phyloP scores from a whole-genome alignment of 2,329 filamentous ascomycete genomes.

The Phialophora tarda region DNA sequence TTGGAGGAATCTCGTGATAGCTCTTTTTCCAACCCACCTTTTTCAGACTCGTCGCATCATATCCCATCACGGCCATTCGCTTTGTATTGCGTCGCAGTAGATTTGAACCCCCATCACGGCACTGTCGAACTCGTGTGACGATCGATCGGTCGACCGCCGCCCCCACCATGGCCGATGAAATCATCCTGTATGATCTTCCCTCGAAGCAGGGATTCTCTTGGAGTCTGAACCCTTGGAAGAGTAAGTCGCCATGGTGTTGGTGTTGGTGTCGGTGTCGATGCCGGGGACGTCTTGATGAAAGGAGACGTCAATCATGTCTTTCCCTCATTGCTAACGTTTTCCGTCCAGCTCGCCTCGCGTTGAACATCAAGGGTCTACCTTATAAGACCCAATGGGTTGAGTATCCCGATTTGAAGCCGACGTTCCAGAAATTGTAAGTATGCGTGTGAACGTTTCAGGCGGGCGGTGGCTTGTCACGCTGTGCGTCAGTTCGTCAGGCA shows the following conservation, averaged over 20 bases:
- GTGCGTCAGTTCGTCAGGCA: background rate
- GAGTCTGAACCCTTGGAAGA: slow-evolving; percentile 75
- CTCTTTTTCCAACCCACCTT: too few species aligned
- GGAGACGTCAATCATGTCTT: background rate
- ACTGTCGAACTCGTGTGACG: background rate
- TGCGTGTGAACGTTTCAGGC: background rate
- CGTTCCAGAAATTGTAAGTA: slow-evolving; percentile 55
- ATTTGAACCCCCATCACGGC: background rate
- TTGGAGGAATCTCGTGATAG: too few species aligned
- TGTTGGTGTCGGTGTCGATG: background rate
- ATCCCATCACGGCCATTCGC: too few species aligned
- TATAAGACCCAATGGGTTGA: slow-evolving; percentile 74
- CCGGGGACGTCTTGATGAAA: background rate
- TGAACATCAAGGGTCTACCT: slow-evolving; percentile 71
- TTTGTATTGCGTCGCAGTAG: background rate
- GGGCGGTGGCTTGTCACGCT: too few species aligned
- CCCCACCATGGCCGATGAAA: slow-evolving; percentile 40
- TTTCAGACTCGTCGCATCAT: too few species aligned
- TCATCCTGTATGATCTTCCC: slow-evolving; percentile 68
- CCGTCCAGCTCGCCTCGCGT: slow-evolving; percentile 62
- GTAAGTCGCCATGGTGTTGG: slow-evolving; percentile 48
- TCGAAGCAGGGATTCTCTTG: slow-evolving; percentile 60
- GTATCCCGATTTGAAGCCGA: slow-evolving; percentile 68
- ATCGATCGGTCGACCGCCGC: background rate
- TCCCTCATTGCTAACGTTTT: background rate